Conservation (phyloP, 768 basidiomycete species). For the Krasilnikovozyma curviuscula region DNA sequence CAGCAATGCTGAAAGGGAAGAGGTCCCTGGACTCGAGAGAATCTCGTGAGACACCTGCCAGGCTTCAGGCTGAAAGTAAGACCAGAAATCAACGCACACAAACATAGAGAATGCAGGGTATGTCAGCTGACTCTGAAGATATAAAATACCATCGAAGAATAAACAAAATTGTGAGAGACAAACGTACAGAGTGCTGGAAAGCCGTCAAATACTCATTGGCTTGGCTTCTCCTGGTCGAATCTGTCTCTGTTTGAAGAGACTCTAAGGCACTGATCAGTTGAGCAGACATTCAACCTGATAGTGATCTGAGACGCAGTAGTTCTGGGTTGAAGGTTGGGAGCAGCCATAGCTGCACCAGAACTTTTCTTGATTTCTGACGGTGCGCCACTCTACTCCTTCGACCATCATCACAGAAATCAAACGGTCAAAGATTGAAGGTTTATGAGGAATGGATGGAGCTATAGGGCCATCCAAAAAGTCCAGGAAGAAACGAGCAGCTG, state of each 20-base stretch:
- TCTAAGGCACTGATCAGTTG: no score
- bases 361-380: no score
- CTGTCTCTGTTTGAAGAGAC: constrained; percentile 3
- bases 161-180: not conserved
- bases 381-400: no score
- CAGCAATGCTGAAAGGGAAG: constrained; percentile 18
- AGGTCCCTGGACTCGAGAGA: constrained; percentile 29
- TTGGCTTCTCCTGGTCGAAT: not conserved
- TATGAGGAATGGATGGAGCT: no score
- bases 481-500: no score
- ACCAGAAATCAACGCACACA: not conserved
- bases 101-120: not conserved
- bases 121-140: not conserved
- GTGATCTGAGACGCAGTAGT: no score
- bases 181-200: constrained; percentile 11
- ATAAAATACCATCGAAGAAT: not conserved
- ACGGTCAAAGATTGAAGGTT: no score
- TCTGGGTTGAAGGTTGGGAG: no score
- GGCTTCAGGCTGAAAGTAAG: constrained; percentile 64
- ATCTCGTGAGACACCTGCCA: constrained; percentile 91
- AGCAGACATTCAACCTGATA: no score
- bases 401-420: no score
- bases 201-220: constrained; percentile 12
- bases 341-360: no score
- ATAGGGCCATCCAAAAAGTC: no score